These are phyloP conservation scores for Podospora sp. DNA, from an alignment of 495 filamentous ascomycete species.

Conservation along the genomic window DNA sequence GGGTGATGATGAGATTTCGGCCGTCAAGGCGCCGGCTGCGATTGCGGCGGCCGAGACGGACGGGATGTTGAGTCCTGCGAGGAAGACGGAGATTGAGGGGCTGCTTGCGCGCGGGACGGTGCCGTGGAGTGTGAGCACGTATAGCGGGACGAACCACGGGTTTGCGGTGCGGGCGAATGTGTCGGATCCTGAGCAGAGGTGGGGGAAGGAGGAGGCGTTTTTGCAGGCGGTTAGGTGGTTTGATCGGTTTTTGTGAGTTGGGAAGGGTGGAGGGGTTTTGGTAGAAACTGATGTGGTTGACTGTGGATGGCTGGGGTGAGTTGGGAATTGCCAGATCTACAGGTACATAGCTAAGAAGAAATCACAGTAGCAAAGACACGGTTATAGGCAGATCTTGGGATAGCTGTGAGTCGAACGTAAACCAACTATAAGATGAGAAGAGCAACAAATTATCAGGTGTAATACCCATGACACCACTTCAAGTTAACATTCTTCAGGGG, in stretches of 20 bases:
- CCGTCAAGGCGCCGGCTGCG: slow-evolving; percentile 63
- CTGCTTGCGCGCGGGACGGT: slow-evolving; percentile 27
- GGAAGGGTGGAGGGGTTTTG: too few relatives aligned
- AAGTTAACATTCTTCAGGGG: not conserved
- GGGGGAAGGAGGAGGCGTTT: slow-evolving; percentile 77
- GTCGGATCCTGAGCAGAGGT: slow-evolving; percentile 60
- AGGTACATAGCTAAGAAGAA: too few relatives aligned
- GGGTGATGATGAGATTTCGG: slow-evolving; percentile 63
- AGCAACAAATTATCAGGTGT: too few relatives aligned
- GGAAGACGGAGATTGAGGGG: slow-evolving; percentile 57
- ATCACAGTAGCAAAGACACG: too few relatives aligned
- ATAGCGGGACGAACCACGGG: slow-evolving; percentile 66
- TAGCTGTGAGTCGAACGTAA: too few relatives aligned
- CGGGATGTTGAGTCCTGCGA: slow-evolving; percentile 60
- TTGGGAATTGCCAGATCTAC: too few relatives aligned
- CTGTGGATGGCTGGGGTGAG: too few relatives aligned
- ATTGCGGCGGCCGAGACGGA: slow-evolving; percentile 74
- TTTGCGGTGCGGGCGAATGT: slow-evolving; percentile 69
- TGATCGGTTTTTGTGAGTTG: slow-evolving; percentile 36
- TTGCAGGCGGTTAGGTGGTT: slow-evolving; percentile 76
- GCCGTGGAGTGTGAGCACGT: slow-evolving; percentile 69
- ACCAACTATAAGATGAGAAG: too few relatives aligned
- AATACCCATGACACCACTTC: too few relatives aligned
- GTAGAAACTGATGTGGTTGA: too few relatives aligned
- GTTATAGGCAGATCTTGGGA: too few relatives aligned